These are phyloP conservation scores for Veloporphyrellus conicus DNA, from an alignment of 1,284 basidiomycete species.

Conservation along the genomic window DNA sequence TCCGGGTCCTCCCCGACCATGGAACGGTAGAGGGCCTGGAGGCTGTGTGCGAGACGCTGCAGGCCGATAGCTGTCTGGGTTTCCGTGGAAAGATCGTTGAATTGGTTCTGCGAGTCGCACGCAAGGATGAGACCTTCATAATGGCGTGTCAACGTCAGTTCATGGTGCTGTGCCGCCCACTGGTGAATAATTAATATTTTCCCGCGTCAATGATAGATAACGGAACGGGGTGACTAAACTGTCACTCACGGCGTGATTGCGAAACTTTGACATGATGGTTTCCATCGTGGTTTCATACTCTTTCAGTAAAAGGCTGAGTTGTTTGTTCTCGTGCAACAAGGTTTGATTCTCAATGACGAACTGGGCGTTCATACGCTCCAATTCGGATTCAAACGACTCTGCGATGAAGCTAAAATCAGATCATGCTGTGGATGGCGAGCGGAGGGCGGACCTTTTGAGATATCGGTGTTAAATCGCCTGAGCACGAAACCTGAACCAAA, in stretches of 20 bases:
- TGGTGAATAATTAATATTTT: constrained; percentile 1
- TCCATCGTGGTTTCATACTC: constrained; percentile 96
- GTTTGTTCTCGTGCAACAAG: constrained; percentile 90
- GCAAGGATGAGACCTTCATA: constrained; percentile 84
- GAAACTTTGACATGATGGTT: constrained; percentile 94
- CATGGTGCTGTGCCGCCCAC: constrained; percentile 90
- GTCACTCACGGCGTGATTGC: constrained; percentile 79
- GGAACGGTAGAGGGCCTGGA: constrained; percentile 70
- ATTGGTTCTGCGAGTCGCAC: constrained; percentile 61
- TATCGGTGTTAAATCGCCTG: constrained; percentile 89
- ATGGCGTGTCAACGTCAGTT: constrained; percentile 83
- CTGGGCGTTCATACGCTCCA: constrained; percentile 86
- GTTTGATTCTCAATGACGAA: constrained; percentile 92
- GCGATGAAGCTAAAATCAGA: constrained; percentile 12
- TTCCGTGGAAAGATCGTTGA: constrained; percentile 56
- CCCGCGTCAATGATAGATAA: constrained; percentile 5
- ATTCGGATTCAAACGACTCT: constrained; percentile 92
- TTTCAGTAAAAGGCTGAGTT: constrained; percentile 81
- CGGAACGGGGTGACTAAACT: background rate
- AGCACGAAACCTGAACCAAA: constrained; percentile 77
- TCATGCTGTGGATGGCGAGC: background rate
- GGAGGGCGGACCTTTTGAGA: constrained; percentile 67
- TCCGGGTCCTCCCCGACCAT: constrained; percentile 64
- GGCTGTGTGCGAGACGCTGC: constrained; percentile 64
- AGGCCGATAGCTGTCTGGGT: constrained; percentile 54